Conservation (phyloP, 768 basidiomycete species). For the Podaxis mareebaensis region DNA sequence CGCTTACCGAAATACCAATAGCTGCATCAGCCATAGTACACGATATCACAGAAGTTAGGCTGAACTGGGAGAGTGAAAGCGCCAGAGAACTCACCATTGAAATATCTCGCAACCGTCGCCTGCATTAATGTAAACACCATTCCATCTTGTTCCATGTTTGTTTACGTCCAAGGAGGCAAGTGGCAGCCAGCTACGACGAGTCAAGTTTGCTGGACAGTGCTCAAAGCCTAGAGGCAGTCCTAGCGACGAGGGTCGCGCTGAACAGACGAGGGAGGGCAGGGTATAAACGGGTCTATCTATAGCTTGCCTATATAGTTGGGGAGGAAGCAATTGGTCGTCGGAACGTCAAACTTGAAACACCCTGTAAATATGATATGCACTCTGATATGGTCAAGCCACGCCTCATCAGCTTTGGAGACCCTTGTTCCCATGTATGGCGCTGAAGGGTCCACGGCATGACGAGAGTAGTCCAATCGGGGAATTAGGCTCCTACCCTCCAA, state of each 20-base stretch:
- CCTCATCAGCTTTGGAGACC: not conserved
- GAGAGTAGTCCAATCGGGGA: slow-evolving; percentile 1
- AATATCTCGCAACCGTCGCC: slow-evolving; percentile 3
- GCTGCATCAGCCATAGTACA: not conserved
- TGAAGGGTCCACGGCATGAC: not conserved
- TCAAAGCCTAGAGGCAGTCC: not conserved
- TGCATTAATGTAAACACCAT: not conserved
- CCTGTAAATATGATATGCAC: not conserved
- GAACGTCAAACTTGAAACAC: slow-evolving; percentile 15
- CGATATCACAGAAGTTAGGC: not conserved
- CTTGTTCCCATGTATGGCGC: not conserved
- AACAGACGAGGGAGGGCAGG: not conserved
- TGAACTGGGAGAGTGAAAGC: not conserved
- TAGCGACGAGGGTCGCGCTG: not conserved
- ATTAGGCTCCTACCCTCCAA: not conserved
- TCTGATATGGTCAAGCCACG: not conserved
- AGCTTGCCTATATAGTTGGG: slow-evolving; percentile 2
- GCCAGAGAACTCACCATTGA: slow-evolving; percentile 2
- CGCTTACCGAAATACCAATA: slow-evolving; percentile 6
- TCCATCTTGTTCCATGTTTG: not conserved
- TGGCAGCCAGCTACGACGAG: not conserved
- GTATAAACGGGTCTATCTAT: not conserved
- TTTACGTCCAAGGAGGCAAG: not conserved
- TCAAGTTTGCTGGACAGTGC: not conserved
- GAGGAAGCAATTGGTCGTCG: not conserved